Percentiles rank a stretch among this genome's conserved stretches.
phyloP scores from a whole-genome alignment of 1,284 basidiomycete species.

The Cryptococcus floricola region DNA sequence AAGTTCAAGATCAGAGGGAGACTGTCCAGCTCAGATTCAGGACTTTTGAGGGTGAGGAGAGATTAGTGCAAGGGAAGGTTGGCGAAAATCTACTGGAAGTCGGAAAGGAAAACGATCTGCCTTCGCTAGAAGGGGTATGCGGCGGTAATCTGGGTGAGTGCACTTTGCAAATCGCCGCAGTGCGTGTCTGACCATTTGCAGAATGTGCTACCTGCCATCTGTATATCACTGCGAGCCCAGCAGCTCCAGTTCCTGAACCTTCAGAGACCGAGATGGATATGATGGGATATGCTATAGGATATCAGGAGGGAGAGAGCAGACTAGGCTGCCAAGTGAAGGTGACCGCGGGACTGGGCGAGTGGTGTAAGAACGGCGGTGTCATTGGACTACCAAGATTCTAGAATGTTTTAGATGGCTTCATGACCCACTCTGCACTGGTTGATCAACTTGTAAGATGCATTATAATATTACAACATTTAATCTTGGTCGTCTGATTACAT shows the following conservation, averaged over 20 bases:
- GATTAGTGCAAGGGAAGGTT: slow-evolving; percentile 22
- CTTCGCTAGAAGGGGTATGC: slow-evolving; percentile 48
- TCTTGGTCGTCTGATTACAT: background rate
- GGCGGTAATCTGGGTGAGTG: slow-evolving; percentile 47
- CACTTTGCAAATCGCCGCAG: background rate
- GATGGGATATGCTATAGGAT: slow-evolving; percentile 44
- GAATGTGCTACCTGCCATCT: slow-evolving; percentile 51
- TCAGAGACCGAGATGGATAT: slow-evolving; percentile 48
- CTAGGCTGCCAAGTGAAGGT: slow-evolving; percentile 49
- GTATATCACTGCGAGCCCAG: slow-evolving; percentile 27
- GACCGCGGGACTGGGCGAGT: slow-evolving; percentile 35
- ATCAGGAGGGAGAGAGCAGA: slow-evolving; percentile 37
- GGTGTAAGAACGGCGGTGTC: slow-evolving; percentile 37
- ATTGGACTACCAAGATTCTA: slow-evolving; percentile 43
- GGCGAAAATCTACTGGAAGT: slow-evolving; percentile 45
- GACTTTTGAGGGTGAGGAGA: slow-evolving; percentile 33
- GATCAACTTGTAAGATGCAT: background rate
- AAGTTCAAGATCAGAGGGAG: background rate
- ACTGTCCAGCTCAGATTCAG: slow-evolving; percentile 30
- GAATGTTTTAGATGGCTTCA: background rate
- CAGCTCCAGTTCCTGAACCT: slow-evolving; percentile 31
- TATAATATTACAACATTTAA: slow-evolving; percentile 8
- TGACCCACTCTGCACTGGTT: background rate
- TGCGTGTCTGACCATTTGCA: slow-evolving; percentile 1
- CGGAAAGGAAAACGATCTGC: slow-evolving; percentile 39